Base-by-base conservation (phyloP, 805 yeast genomes). In the Candida cerambycidarum region DNA sequence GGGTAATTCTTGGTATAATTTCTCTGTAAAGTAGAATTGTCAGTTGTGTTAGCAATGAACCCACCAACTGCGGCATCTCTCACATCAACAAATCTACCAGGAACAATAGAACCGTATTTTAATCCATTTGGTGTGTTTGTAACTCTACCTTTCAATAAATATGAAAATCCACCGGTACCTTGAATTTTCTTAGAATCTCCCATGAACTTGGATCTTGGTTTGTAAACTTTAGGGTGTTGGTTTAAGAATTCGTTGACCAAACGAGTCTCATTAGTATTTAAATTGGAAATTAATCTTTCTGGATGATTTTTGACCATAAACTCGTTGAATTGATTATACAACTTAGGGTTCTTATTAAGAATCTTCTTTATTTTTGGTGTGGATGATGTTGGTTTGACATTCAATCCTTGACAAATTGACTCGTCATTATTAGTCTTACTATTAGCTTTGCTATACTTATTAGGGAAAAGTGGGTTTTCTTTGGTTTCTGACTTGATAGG, bases 151-250 rank as follows among this genome's bases (percentile, higher is more conserved):
- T 73, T 75, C 47, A 84, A 75, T 30, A 69, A 71, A 54, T 86
- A 88, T 1, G 87, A 76, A 46, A 87, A 71, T 5, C 96, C 96
- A 21, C 85, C 95, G 6, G 85, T 78, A 24, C 89, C 95, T 41
- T 82, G 75, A 35, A 79, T 59, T n/a, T 17, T 41, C 42, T 12
- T 23, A 5, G 39, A 23, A n/a, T 34, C 38, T 3, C 15, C 14
- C 16, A 46, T 41, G 15, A 46, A 18, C 14, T 47, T 32, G 32
- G 51, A 41, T 8, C 50, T 56, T 27, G 52, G 55, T 49, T 54
- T 65, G 8, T 42, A 39, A 19, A 68, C 50, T 11, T 39, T 18
- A 2, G 48, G 40, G n/a, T 57, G 45, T 5, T 57, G 40, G 29
- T 21, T 34, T 16, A 70, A 57, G 48, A 67, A 69, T 28, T 59